These are phyloP conservation scores for Neonectria neomacrospora DNA, from an alignment of 2,329 filamentous ascomycete species.

Conservation along the genomic window DNA sequence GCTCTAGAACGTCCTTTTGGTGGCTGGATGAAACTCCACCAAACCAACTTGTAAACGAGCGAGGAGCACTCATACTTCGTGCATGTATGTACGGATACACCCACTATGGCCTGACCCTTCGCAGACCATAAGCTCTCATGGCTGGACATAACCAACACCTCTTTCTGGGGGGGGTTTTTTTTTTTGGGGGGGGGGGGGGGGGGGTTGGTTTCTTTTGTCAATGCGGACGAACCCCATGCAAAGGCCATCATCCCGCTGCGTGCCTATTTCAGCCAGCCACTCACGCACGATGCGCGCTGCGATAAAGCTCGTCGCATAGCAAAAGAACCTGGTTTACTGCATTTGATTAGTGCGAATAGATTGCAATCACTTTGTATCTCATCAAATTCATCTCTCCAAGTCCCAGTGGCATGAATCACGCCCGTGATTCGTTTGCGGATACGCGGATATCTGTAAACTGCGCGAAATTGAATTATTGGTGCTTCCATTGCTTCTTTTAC, in stretches of 20 bases:
- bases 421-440: background rate
- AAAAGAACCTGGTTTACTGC: too few relatives aligned
- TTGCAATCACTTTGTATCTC: too few relatives aligned
- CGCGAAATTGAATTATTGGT: background rate
- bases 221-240: background rate
- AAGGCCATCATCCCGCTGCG: background rate
- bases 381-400: background rate
- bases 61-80: too few relatives aligned
- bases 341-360: too few relatives aligned
- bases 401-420: background rate
- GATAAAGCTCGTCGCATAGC: too few relatives aligned
- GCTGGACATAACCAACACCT: background rate
- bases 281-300: too few relatives aligned
- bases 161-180: background rate
- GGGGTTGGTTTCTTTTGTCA: background rate
- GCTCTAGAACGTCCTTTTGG: background rate
- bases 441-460: background rate
- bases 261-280: too few relatives aligned
- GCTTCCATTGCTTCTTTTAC: background rate
- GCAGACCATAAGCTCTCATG: background rate
- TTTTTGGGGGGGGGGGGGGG: too few relatives aligned
- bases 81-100: background rate
- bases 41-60: background rate
- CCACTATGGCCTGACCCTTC: background rate
- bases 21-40: slow-evolving; percentile 9